phyloP scores from a whole-genome alignment of 2,329 filamentous ascomycete species.

The Botrytis fragariae region DNA sequence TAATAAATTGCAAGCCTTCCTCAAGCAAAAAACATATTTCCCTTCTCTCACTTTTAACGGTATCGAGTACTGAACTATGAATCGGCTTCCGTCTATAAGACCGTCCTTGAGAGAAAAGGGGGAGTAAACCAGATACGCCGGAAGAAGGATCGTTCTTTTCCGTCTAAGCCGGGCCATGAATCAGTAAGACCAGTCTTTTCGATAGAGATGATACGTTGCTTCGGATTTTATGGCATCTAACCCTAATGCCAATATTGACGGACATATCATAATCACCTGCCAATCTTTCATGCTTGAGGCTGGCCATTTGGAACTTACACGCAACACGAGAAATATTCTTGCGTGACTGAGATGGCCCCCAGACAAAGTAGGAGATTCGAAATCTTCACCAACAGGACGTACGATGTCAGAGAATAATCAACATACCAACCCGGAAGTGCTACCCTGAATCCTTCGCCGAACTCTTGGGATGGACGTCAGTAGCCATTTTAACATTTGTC shows the following conservation, averaged over 20 bases:
- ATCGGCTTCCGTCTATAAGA: background rate
- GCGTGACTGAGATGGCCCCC: background rate
- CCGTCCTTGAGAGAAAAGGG: background rate
- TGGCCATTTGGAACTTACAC: background rate
- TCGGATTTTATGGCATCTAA: background rate
- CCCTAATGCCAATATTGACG: background rate
- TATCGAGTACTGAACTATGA: too few relatives aligned
- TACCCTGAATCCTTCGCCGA: background rate
- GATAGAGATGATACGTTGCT: background rate
- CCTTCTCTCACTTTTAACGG: background rate
- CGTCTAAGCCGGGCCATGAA: background rate
- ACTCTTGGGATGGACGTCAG: too few relatives aligned
- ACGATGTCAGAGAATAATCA: background rate
- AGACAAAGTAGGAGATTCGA: background rate
- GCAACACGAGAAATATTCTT: background rate
- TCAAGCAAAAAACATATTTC: background rate
- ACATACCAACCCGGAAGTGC: background rate
- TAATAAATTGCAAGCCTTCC: background rate
- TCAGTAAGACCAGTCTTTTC: background rate
- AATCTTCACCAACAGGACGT: background rate
- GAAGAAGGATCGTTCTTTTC: background rate
- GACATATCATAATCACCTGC: background rate
- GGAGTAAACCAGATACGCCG: background rate
- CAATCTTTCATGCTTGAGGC: background rate
- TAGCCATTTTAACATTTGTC: background rate